Evolutionary conservation across 495 filamentous ascomycete genomes (phyloP).

Genomic region (Tuber brumale): DNA sequence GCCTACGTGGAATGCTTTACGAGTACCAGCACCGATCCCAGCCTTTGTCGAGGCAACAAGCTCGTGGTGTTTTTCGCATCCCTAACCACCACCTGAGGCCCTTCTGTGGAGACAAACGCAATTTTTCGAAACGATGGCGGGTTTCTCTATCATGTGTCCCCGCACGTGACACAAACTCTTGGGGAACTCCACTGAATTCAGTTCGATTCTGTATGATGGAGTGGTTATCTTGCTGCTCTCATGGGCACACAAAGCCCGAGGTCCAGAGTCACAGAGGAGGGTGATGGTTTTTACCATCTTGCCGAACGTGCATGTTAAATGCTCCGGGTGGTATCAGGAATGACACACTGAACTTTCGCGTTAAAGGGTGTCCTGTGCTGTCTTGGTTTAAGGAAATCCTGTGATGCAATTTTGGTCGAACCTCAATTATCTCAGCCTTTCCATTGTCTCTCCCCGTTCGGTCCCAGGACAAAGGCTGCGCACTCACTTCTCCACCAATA

Average conservation of each 20-base stretch:
- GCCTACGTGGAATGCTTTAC: constrained; percentile 29
- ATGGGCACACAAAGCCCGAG: not conserved
- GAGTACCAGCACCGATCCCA: constrained; percentile 35
- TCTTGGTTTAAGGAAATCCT: constrained; percentile 2
- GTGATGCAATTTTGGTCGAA: constrained; percentile 14
- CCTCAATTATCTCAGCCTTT: constrained; percentile 17
- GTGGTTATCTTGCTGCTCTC: not conserved
- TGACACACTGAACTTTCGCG: constrained; percentile 17
- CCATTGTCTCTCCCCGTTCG: constrained; percentile 18
- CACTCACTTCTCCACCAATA: constrained; percentile 29
- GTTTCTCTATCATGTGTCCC: constrained; percentile 24
- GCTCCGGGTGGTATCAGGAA: constrained; percentile 19
- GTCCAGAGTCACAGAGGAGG: not conserved
- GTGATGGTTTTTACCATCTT: constrained; percentile 20
- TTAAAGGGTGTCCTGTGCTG: not conserved
- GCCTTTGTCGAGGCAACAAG: constrained; percentile 6
- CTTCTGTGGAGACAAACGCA: constrained; percentile 32
- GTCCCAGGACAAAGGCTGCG: constrained; percentile 31
- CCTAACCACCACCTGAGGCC: constrained; percentile 20
- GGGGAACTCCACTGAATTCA: constrained; percentile 18
- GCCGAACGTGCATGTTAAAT: constrained; percentile 33
- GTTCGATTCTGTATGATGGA: constrained; percentile 16
- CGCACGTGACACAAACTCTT: constrained; percentile 12
- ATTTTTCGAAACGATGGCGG: constrained; percentile 16
- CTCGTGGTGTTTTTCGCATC: constrained; percentile 24